Evolutionary conservation across 495 filamentous ascomycete genomes (phyloP).

Genomic region (Podospora pseudoanserina): DNA sequence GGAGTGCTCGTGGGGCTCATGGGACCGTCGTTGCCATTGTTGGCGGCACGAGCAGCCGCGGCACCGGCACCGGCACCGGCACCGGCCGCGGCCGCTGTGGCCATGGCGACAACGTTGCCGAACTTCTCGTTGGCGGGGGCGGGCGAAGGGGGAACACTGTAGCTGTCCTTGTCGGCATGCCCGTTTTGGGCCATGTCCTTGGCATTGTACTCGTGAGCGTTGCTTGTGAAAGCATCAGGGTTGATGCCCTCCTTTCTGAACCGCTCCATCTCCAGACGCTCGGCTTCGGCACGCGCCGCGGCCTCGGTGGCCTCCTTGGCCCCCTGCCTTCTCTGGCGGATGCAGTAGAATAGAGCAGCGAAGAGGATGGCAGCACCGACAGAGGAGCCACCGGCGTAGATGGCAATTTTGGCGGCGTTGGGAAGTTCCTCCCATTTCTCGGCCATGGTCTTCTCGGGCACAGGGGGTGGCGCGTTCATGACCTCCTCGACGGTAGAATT

Average conservation of each 20-base stretch:
- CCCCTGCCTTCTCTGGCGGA: conserved; percentile 64
- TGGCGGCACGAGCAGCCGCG: conserved; percentile 21
- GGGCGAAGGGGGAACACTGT: conserved; percentile 37
- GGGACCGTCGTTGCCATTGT: conserved; percentile 24
- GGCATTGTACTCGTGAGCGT: conserved; percentile 41
- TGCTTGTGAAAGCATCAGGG: conserved; percentile 41
- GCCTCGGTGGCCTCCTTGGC: conserved; percentile 57
- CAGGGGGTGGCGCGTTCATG: conserved; percentile 36
- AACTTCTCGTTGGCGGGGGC: conserved; percentile 21
- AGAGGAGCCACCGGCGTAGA: conserved; percentile 54
- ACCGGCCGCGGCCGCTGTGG: conserved; percentile 13
- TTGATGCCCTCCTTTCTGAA: conserved; percentile 46
- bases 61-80: conserved; percentile 25
- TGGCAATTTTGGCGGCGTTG: conserved; percentile 51
- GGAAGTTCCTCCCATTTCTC: conserved; percentile 59
- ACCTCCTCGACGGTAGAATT: conserved; percentile 56
- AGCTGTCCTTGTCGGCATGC: conserved; percentile 31
- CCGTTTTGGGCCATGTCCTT: conserved; percentile 35
- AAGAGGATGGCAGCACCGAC: conserved; percentile 48
- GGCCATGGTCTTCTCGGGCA: conserved; percentile 39
- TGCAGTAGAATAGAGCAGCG: conserved; percentile 55
- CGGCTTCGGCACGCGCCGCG: conserved; percentile 52
- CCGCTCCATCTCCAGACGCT: conserved; percentile 62
- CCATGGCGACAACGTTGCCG: neutral
- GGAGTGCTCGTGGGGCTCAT: conserved; percentile 15